Evolutionary conservation across 2,329 filamentous ascomycete species (phyloP).

Genomic region (Chrysoporthe deuterocubensis): DNA sequence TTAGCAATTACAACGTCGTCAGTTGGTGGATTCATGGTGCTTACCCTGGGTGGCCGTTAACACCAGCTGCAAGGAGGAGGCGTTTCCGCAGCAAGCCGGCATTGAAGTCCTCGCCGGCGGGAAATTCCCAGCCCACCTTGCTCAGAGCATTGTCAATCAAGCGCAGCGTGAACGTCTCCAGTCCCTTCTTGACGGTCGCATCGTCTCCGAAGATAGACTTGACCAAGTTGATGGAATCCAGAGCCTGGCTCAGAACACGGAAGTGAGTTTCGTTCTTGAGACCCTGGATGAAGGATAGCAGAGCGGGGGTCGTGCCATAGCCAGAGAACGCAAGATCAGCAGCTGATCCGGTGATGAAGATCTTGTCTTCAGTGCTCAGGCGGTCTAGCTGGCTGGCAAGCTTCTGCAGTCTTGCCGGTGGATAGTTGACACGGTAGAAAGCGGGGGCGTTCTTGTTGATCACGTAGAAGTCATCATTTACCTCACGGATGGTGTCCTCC

Average conservation of each 20-base stretch:
- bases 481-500: slow-evolving; percentile 73
- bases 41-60: slow-evolving; percentile 75
- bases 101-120: slow-evolving; percentile 78
- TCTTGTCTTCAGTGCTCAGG: slow-evolving; percentile 86
- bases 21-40: slow-evolving; percentile 35
- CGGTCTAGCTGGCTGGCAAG: slow-evolving; percentile 77
- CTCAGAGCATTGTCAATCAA: slow-evolving; percentile 76
- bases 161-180: slow-evolving; percentile 79
- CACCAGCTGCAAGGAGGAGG: slow-evolving; percentile 75
- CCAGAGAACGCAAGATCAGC: slow-evolving; percentile 88
- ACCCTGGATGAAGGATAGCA: slow-evolving; percentile 84
- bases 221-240: slow-evolving; percentile 75
- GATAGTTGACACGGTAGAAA: slow-evolving; percentile 92
- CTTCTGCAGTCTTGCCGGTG: slow-evolving; percentile 78
- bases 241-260: slow-evolving; percentile 85
- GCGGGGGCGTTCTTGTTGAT: slow-evolving; percentile 88
- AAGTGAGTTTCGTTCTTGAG: slow-evolving; percentile 82
- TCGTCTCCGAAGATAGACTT: slow-evolving; percentile 86
- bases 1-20: slow-evolving; percentile 31
- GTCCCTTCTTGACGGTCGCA: slow-evolving; percentile 68
- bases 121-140: slow-evolving; percentile 84
- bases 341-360: slow-evolving; percentile 87
- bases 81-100: slow-evolving; percentile 81
- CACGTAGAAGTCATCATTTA: slow-evolving; percentile 87
- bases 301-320: slow-evolving; percentile 77